Base-by-base conservation (phyloP, 1,284 basidiomycete genomes). In the Apiotrichum akiyoshidainum region DNA sequence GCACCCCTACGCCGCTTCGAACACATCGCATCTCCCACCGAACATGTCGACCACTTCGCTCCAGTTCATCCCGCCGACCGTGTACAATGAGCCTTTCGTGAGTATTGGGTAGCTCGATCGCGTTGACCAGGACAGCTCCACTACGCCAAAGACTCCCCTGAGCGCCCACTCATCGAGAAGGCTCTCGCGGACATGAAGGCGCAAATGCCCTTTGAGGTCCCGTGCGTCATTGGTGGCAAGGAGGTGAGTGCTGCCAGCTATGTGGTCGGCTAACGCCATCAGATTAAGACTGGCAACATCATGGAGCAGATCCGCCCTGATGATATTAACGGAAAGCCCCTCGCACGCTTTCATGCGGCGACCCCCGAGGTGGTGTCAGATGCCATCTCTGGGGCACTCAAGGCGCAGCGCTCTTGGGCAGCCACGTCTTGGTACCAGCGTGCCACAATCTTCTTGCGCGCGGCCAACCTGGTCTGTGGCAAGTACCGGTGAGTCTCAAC, bases 371-470 rank as follows among this genome's bases (percentile, higher is more conserved):
- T 87, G 10, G 86, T 97, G 52, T 77, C 83, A 5, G 81, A 82
- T 58, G 94, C 95, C 34, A 95, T 99, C 70, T 85, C 89, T 31
- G 90, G 89, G 51, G 89, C 94, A 9, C 83, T 98, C 46, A 84
- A 84, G 41, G 93, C 92, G 39, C 94, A 94, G 78, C 80, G 81
- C 26, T 85, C 84, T 46, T 99, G 95, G 95, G 94, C 97, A 80
- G 82, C 84, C 59, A 82, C 98, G 81, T 92, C 95, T 2, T 98
- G 93, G 92, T 87, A 85, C 72, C 95, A 98, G 78, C 86, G 92
- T 49, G 93, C 95, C 8, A 92, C 94, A 53, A 95, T 98, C 79
- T 98, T 97, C 82, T 83, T 99, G 68, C 96, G 95, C 78, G 92
- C 93, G 2, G 93, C 92, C 33, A 94, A 99, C 75, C 85, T 99